These are phyloP conservation scores for Candida buenavistaensis DNA, from an alignment of 1,139 yeast species.

Conservation along the genomic window DNA sequence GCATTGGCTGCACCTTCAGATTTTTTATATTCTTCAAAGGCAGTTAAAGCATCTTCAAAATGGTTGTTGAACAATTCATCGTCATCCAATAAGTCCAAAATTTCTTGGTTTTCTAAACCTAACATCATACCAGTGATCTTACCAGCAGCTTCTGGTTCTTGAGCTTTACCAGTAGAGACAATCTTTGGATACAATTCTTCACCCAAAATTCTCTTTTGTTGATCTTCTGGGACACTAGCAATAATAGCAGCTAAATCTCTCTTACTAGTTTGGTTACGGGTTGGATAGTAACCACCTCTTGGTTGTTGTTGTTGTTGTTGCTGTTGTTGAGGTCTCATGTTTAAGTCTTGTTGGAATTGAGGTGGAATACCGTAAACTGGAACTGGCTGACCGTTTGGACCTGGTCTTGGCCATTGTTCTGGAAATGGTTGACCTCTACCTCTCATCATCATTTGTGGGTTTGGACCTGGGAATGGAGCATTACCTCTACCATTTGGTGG, in stretches of 20 bases:
- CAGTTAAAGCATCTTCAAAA: constrained; percentile 92
- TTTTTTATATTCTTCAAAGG: constrained; percentile 82
- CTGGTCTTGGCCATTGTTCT: constrained; percentile 66
- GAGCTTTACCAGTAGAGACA: constrained; percentile 81
- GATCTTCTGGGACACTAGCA: constrained; percentile 73
- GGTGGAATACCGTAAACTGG: constrained; percentile 86
- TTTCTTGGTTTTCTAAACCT: constrained; percentile 92
- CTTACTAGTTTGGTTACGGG: constrained; percentile 22
- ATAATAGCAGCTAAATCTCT: constrained; percentile 58
- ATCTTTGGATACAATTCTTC: constrained; percentile 97
- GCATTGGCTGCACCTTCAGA: constrained; percentile 34
- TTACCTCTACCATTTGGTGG: constrained; percentile 81
- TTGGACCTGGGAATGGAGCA: constrained; percentile 78
- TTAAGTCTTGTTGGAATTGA: constrained; percentile 39
- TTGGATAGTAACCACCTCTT: constrained; percentile 48
- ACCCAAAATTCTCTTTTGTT: constrained; percentile 96
- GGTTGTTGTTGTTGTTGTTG: constrained; percentile 22
- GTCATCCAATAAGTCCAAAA: constrained; percentile 83
- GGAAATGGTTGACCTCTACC: constrained; percentile 64
- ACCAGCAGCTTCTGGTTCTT: constrained; percentile 95
- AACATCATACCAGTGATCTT: constrained; percentile 99
- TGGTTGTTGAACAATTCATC: constrained; percentile 88
- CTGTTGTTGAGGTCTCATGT: constrained; percentile 14
- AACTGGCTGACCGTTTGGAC: constrained; percentile 80
- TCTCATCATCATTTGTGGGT: constrained; percentile 89